Evolutionary conservation across 2,329 filamentous ascomycete genomes (phyloP), one percentile per base, ranked within the genome.

Genomic region (Microcyclosporella mali): DNA sequence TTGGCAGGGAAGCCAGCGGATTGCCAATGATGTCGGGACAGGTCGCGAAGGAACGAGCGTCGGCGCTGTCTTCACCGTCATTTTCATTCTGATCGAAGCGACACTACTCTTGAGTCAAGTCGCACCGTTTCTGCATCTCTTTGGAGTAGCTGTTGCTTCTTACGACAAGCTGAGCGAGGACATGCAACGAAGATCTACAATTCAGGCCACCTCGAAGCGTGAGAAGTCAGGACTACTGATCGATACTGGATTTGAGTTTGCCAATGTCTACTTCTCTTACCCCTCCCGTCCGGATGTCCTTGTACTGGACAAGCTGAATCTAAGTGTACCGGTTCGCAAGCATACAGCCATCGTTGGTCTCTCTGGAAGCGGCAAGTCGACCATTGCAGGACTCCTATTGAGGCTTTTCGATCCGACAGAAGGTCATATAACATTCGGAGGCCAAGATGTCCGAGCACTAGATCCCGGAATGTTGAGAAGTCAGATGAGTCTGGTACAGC

Each of bases 61-160:
- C 18, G 73, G 73, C 27, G 75, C 72, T 1, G 68, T 79, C n/a
- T 82, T 82, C 51, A 80, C 78, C 0, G 79, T 82, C 25, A 77
- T 82, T 11, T 79, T 82, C 40, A 66, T 83, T 19, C 75, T 82
- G 8, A 69, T 82, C 1, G 79, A 83, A 50, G 77, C 78, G 18
- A 79, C 78, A 7, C 75, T 84, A 36, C 72, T 83, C 27, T 68
- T 84, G 17, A 78, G 79, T 21, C 73, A 74, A 40, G 76, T 82
- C 37, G 79, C 78, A 0, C 81, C 81, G 0, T 72, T 82, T 37
- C 63, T 84, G 11, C 77, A 79, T 61, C 72, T 59, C 53, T 77
- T 69, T 57, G 68, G 66, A 59, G 65, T 65, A 25, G 79, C 79
- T 0, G 71, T 77, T n/a, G n/a, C n/a, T n/a, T n/a, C n/a, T n/a